phyloP scores from a whole-genome alignment of 148 eudicot species.

The Heliamphora exappendiculata region DNA sequence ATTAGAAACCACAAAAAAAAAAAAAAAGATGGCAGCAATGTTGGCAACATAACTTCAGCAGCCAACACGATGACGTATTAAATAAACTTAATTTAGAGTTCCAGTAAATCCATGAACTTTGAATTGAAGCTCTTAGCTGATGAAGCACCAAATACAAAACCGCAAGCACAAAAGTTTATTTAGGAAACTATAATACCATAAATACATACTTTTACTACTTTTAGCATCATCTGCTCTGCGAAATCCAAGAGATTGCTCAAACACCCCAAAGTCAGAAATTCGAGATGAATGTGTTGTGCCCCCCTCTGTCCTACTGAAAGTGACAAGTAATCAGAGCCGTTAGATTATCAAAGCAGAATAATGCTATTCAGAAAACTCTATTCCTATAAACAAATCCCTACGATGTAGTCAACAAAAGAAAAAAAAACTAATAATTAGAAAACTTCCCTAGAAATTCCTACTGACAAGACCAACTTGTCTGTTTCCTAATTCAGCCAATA shows the following conservation, averaged over 20 bases:
- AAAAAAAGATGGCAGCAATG: too few species aligned
- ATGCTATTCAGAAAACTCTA: not conserved
- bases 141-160: not conserved
- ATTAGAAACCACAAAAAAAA: too few species aligned
- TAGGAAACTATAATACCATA: not conserved
- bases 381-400: not conserved
- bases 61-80: not conserved
- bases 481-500: not conserved
- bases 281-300: constrained; percentile 33
- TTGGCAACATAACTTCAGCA: not conserved
- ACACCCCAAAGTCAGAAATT: constrained; percentile 38
- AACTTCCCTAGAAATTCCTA: not conserved
- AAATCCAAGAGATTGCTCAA: constrained; percentile 68
- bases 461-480: not conserved
- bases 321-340: constrained; percentile 7
- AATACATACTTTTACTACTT: constrained; percentile 46
- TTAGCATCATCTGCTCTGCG: constrained; percentile 50
- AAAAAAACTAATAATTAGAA: not conserved
- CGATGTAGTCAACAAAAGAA: not conserved
- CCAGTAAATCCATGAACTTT: not conserved
- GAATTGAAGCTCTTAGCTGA: not conserved
- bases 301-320: constrained; percentile 55
- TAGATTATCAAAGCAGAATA: not conserved
- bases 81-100: not conserved
- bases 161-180: not conserved